Base-by-base conservation (phyloP, 2,329 filamentous ascomycete genomes). In the Aureobasidium lini region DNA sequence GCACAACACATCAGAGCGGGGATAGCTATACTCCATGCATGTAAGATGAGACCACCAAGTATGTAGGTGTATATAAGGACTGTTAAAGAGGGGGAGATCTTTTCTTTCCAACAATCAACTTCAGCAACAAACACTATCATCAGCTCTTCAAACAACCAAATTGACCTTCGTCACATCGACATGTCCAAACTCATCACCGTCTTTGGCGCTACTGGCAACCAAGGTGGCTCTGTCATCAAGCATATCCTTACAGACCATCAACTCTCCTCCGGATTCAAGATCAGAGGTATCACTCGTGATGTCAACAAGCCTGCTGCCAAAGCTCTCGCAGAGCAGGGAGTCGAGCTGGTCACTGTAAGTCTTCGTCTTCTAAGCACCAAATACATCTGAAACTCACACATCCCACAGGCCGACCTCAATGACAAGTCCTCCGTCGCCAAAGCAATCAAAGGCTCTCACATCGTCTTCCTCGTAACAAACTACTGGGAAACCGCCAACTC, bases 131-230 rank as follows among this genome's bases (percentile, higher is more conserved):
- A 23, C 23, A 23, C 23, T 23, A 2, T 23, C 23, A 3, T 3
- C 23, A 23, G 23, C 23, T 23, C 23, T 23, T 23, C 23, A 23
- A 23, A 3, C 23, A 23, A 23, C 2, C 4, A 23, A 23, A 23
- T 2, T 3, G 4, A 23, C 2, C 2, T 23, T 23, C 23, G 4
- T 23, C 23, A 23, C 2, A 29, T 16, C 34, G 31, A n/a, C 2
- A 52, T 52, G 48, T 53, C 49, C 15, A 53, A 53, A 15, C 37
- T 40, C 15, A 57, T 57, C n/a, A 79, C 78, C 46, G 75, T 86
- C 11, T 80, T 85, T 64, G 82, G 82, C 31, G 79, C 82, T 44
- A 85, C 82, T 16, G 82, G 83, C 60, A 78, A 80, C 61, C 84
- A 87, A 71, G 84, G 84, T 50, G 79, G 80, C 62, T 81, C 80